These are phyloP conservation scores for Parascedosporium putredinis DNA, from an alignment of 2,329 filamentous ascomycete species.

Conservation along the genomic window DNA sequence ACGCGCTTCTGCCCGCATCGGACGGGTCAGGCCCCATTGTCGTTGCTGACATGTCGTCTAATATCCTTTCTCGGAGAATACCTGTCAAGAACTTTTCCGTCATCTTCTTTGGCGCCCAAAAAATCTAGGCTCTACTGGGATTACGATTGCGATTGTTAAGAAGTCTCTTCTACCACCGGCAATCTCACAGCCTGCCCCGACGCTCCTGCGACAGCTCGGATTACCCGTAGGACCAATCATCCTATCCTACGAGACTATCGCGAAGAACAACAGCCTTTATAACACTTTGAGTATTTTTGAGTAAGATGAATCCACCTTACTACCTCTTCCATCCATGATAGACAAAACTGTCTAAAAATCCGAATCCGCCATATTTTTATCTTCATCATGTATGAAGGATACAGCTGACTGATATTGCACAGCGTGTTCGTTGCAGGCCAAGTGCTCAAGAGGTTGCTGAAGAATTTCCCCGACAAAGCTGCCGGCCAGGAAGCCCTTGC, in stretches of 20 bases:
- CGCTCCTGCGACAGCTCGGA: constrained; percentile 61
- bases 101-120: constrained; percentile 95
- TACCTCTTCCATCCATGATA: too few relatives aligned
- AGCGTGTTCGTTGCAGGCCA: constrained; percentile 84
- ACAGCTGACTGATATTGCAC: background rate
- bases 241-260: constrained; percentile 72
- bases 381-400: constrained; percentile 5
- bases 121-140: constrained; percentile 77
- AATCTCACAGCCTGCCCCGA: constrained; percentile 53
- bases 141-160: constrained; percentile 77
- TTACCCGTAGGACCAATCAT: constrained; percentile 72
- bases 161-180: constrained; percentile 67
- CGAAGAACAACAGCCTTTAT: constrained; percentile 91
- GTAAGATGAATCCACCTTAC: constrained; percentile 28
- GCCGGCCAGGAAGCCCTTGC: constrained; percentile 66
- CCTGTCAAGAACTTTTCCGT: constrained; percentile 69
- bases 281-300: constrained; percentile 93
- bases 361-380: background rate
- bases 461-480: constrained; percentile 56
- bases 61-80: constrained; percentile 74
- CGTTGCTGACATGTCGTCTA: constrained; percentile 88
- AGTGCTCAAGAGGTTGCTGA: constrained; percentile 68
- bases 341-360: too few relatives aligned
- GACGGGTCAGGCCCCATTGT: constrained; percentile 63
- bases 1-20: constrained; percentile 43